Evolutionary conservation across 2,329 filamentous ascomycete species (phyloP).

Genomic region (Sporothrix phasma): DNA sequence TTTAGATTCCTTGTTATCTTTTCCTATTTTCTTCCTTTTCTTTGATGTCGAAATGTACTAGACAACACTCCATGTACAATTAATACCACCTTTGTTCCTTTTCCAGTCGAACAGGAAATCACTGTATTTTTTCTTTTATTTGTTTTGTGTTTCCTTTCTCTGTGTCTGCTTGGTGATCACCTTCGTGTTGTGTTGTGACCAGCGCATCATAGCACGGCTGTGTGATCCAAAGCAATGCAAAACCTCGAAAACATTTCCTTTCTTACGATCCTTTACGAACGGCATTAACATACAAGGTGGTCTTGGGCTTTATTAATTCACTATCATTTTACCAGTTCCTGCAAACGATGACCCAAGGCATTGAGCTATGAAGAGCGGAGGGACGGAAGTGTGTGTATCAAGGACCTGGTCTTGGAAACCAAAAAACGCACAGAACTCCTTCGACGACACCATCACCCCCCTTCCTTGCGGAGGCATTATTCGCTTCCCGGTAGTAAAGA

Average conservation of each 20-base stretch:
- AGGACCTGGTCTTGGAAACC: constrained; percentile 5
- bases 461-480: constrained; percentile 18
- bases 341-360: background rate
- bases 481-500: constrained; percentile 17
- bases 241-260: constrained; percentile 23
- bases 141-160: background rate
- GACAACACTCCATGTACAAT: constrained; percentile 11
- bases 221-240: background rate
- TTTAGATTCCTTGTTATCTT: background rate
- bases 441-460: background rate
- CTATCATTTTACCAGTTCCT: constrained; percentile 7
- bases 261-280: constrained; percentile 49
- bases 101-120: background rate
- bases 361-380: background rate
- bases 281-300: constrained; percentile 24
- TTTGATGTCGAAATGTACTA: constrained; percentile 25
- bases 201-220: background rate
- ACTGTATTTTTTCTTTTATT: background rate
- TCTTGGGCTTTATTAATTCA: constrained; percentile 16
- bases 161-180: background rate
- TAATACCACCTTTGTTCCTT: constrained; percentile 12
- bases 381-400: background rate
- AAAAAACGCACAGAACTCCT: background rate
- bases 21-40: constrained; percentile 6
- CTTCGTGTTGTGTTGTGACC: background rate